These are phyloP conservation scores for Phaeotremella skinneri DNA, from an alignment of 768 basidiomycete species.

Conservation along the genomic window DNA sequence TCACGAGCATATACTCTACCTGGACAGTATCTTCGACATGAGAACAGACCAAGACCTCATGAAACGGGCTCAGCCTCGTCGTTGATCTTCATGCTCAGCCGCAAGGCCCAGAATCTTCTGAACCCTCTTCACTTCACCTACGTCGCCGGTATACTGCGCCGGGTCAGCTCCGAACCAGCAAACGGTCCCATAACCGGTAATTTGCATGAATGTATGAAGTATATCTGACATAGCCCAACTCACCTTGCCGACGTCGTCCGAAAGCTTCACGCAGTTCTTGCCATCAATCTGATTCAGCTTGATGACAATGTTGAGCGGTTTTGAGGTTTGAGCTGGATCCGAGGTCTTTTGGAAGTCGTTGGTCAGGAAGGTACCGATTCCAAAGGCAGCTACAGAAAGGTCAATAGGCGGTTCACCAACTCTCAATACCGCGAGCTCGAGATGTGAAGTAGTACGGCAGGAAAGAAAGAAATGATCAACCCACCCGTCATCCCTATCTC, in stretches of 20 bases:
- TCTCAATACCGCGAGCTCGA: slow-evolving; percentile 2
- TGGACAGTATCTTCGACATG: no score
- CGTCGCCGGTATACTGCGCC: slow-evolving; percentile 67
- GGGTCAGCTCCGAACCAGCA: background rate
- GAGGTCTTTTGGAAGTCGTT: slow-evolving; percentile 68
- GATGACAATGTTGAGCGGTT: slow-evolving; percentile 83
- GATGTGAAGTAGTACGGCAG: slow-evolving; percentile 47
- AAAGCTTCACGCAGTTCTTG: slow-evolving; percentile 83
- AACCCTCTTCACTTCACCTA: slow-evolving; percentile 60
- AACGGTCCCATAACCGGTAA: background rate
- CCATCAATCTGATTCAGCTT: slow-evolving; percentile 75
- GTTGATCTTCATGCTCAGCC: slow-evolving; percentile 24
- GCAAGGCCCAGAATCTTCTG: slow-evolving; percentile 55
- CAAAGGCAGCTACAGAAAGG: slow-evolving; percentile 68
- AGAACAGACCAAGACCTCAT: no score
- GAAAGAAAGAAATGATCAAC: slow-evolving; percentile 22
- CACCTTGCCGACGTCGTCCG: slow-evolving; percentile 85
- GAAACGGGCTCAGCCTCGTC: slow-evolving; percentile 16
- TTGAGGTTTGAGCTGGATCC: slow-evolving; percentile 43
- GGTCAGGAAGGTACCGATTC: slow-evolving; percentile 88
- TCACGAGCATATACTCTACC: no score
- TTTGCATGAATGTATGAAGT: background rate
- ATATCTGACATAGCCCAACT: slow-evolving; percentile 10
- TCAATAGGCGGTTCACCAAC: slow-evolving; percentile 6
- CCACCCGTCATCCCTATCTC: slow-evolving; percentile 64